Evolutionary conservation across 768 basidiomycete species (phyloP), one percentile per base, ranked within the genome.

Genomic region (Tulasnella sp.): DNA sequence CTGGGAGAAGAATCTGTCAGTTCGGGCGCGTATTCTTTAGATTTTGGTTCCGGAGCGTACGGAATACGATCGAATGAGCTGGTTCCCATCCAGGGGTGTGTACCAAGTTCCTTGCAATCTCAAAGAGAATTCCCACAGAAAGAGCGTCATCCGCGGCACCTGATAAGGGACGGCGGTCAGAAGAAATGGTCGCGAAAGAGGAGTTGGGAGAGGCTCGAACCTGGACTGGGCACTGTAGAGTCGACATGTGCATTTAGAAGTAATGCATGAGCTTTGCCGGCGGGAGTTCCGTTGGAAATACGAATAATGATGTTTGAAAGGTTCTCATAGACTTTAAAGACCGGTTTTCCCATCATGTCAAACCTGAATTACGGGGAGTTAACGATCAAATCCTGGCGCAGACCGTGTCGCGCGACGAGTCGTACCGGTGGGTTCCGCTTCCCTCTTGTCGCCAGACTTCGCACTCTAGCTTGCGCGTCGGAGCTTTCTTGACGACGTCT

Each of bases 371-470:
- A 64, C 31, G 16, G n/a, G 42, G 73, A 9, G 69, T 73, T 20
- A 77, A 75, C 18, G 58, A 46, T 50, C 20, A 77, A 18, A 22
- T 40, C 24, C n/a, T 72, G 22, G 41, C 14, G 64, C n/a, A 28
- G 24, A 60, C 78, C 54, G 31, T n/a, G 48, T 73, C 31, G 31
- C 58, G 77, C 72, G 42, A 72, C 8, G 69, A 64, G 22, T 42
- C 54, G 16, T 42, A 96, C 95, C 94, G 88, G 87, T 97, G 96
- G 82, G 90, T 92, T 5, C 96, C 96, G 82, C 92, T 94, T 2
- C 96, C 96, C 83, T 93, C 89, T 86, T 98, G 97, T 79, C 93
- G 88, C 94, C 95, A 97, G 0, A 97, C 91, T 84, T 98, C 96
- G 83, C 97, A 96, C 84, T 97, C 89, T n/a, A 97, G 86, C 72